phyloP scores from a whole-genome alignment of 257 asterid genomes.

The Solanum pinnatisectum region DNA sequence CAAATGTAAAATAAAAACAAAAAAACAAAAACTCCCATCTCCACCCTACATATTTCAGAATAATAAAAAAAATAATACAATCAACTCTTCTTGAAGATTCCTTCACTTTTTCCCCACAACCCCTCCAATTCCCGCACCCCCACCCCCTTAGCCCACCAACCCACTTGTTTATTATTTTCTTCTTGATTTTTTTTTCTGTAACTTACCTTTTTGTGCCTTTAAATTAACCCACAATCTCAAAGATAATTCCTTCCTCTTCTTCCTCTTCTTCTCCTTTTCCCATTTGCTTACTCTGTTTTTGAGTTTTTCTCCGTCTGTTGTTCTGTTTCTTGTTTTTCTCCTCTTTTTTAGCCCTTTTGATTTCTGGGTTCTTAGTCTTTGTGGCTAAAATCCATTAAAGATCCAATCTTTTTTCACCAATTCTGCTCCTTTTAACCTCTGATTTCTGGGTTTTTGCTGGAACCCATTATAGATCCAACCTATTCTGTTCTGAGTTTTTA shows the following conservation, averaged over 20 bases:
- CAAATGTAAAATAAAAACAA: no score
- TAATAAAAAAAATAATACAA: not conserved
- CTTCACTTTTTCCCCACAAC: constrained; percentile 10
- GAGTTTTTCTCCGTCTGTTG: not conserved
- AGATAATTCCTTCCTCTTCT: constrained; percentile 55
- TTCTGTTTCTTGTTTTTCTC: not conserved
- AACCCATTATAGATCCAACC: not conserved
- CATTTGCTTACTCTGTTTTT: constrained; percentile 3
- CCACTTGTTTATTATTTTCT: not conserved
- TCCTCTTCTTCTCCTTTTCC: constrained; percentile 20
- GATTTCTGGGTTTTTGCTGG: not conserved
- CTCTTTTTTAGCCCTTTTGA: not conserved
- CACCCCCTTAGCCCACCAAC: not conserved
- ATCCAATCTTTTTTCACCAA: not conserved
- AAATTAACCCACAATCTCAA: constrained; percentile 19
- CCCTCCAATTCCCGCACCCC: not conserved
- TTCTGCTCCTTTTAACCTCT: not conserved
- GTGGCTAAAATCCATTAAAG: not conserved
- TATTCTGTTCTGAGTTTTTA: not conserved
- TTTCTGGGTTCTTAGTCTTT: not conserved
- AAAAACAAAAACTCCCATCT: constrained; percentile 1
- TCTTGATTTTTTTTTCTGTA: not conserved
- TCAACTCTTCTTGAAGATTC: constrained; percentile 23
- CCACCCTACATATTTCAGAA: constrained; percentile 28
- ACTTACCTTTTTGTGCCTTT: constrained; percentile 33